Conservation (phyloP, 257 asterid genomes). For the Parsonsia alboflavescens region DNA sequence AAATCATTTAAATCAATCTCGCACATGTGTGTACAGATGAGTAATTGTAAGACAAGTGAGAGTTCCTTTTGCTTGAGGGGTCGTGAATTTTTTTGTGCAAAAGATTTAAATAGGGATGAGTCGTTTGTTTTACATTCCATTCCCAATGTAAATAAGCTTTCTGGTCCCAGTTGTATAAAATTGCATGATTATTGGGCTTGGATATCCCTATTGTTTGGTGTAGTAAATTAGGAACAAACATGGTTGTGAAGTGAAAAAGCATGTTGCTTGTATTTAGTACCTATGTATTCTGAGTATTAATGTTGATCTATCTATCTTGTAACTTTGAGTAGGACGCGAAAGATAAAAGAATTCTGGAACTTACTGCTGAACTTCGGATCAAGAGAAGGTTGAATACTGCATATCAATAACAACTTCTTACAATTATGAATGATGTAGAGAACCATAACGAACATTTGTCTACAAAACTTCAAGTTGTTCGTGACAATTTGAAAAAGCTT, state of each 20-base stretch:
- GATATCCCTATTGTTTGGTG: neutral
- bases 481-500: constrained; percentile 46
- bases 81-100: no score
- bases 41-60: neutral
- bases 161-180: neutral
- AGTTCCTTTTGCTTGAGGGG: neutral
- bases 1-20: no score
- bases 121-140: neutral
- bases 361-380: constrained; percentile 61
- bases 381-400: constrained; percentile 64
- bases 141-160: neutral
- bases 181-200: neutral
- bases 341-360: constrained; percentile 68
- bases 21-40: neutral
- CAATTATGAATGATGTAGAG: constrained; percentile 64
- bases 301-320: constrained; percentile 9
- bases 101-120: no score
- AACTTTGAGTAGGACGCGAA: constrained; percentile 55
- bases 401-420: constrained; percentile 59
- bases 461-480: constrained; percentile 42
- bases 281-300: neutral
- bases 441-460: constrained; percentile 55
- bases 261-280: neutral
- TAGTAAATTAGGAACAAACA: neutral
- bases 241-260: constrained; percentile 5